Percentiles rank a stretch among this genome's conserved stretches.
Evolutionary conservation across 2,329 filamentous ascomycete species (phyloP).

Genomic region (Sporothrix mexicana): DNA sequence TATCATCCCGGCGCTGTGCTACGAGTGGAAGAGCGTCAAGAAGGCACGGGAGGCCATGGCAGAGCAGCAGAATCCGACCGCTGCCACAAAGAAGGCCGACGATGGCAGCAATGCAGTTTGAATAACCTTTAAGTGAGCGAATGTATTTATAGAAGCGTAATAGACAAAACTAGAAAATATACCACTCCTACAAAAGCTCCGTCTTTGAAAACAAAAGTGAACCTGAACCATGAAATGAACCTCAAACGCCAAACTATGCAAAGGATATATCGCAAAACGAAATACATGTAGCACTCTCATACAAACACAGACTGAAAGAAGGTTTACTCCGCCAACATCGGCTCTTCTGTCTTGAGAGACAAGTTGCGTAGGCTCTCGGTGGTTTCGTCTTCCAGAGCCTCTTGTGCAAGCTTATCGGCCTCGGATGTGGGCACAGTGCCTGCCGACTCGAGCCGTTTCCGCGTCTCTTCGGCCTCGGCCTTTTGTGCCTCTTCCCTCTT

Average conservation of each 20-base stretch:
- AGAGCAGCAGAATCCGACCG: neutral
- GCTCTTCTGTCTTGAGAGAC: conserved; percentile 44
- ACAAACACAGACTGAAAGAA: no score
- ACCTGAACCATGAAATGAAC: neutral
- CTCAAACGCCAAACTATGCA: conserved; percentile 28
- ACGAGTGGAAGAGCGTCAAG: conserved; percentile 62
- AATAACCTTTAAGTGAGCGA: neutral
- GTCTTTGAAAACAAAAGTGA: neutral
- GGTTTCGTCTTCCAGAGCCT: conserved; percentile 32
- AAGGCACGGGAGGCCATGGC: conserved; percentile 26
- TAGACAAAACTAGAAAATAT: conserved; percentile 10
- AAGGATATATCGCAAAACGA: conserved; percentile 28
- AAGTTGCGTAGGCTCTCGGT: conserved; percentile 42
- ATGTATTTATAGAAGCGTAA: neutral
- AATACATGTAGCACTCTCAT: neutral
- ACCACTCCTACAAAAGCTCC: neutral
- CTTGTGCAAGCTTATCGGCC: neutral
- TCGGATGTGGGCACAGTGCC: conserved; percentile 40
- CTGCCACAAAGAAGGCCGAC: neutral
- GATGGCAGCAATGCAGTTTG: conserved; percentile 5
- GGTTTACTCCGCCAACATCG: neutral
- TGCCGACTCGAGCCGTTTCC: conserved; percentile 56
- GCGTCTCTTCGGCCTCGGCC: conserved; percentile 55
- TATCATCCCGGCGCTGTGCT: conserved; percentile 58
- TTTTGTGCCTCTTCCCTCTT: conserved; percentile 44